A percentile compares a stretch with the other conserved stretches of the same genome.
Evolutionary conservation across 2,329 filamentous ascomycete species (phyloP).

Genomic region (Didymella glomerata): DNA sequence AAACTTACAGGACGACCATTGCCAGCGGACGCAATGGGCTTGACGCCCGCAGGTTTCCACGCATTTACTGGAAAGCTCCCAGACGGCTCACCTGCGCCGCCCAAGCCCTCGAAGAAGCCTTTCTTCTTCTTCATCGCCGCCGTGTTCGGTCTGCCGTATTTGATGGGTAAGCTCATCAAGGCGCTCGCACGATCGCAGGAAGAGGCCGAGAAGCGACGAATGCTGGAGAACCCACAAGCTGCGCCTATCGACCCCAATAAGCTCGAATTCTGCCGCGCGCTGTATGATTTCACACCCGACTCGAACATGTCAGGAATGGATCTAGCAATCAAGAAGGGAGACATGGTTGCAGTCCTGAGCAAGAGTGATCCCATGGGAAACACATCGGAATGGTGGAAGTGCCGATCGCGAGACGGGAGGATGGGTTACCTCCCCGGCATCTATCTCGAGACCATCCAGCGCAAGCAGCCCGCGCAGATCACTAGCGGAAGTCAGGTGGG

Average conservation of each 20-base stretch:
- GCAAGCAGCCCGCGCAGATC: constrained; percentile 59
- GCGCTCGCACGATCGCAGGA: constrained; percentile 84
- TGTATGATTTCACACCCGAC: constrained; percentile 93
- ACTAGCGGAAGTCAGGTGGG: constrained; percentile 53
- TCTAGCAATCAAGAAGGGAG: constrained; percentile 90
- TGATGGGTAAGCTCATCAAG: constrained; percentile 96
- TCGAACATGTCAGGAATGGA: constrained; percentile 76
- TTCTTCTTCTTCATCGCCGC: constrained; percentile 95
- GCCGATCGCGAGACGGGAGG: constrained; percentile 85
- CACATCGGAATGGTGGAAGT: constrained; percentile 96
- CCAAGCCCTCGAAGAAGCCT: constrained; percentile 89
- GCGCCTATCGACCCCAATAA: constrained; percentile 81
- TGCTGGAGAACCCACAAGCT: constrained; percentile 60
- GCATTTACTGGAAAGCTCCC: constrained; percentile 79
- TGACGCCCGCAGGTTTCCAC: constrained; percentile 92
- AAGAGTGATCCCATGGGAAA: constrained; percentile 93
- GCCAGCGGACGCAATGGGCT: constrained; percentile 83
- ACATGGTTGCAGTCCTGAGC: constrained; percentile 90
- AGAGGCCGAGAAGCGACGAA: constrained; percentile 74
- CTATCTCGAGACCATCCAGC: constrained; percentile 81
- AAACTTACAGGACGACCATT: constrained; percentile 91
- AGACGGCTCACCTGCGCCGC: constrained; percentile 69
- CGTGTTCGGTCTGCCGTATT: constrained; percentile 92
- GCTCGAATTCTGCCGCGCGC: constrained; percentile 92
- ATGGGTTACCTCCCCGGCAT: constrained; percentile 92